These are phyloP conservation scores for Hibiscus mutabilis DNA, from an alignment of 345 rosid genomes.

Conservation along the genomic window DNA sequence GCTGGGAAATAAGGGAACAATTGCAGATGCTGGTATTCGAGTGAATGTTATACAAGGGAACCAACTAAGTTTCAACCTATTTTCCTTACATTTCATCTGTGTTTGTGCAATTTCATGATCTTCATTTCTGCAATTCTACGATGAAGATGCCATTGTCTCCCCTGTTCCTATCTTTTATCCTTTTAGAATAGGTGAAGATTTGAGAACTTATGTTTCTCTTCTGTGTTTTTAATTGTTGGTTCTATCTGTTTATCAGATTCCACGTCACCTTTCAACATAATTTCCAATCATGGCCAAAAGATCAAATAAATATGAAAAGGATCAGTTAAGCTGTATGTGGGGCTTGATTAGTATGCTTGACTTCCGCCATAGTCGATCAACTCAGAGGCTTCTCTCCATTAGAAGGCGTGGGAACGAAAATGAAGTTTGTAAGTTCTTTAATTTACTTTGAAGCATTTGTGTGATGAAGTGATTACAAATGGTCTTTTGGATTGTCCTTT, in stretches of 20 bases:
- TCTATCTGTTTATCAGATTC: conserved; percentile 20
- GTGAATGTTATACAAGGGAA: too few species aligned
- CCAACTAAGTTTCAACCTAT: neutral
- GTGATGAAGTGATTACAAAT: too few species aligned
- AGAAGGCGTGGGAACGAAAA: conserved; percentile 42
- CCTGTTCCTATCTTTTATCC: neutral
- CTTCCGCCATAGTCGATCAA: conserved; percentile 64
- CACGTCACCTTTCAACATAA: conserved; percentile 9
- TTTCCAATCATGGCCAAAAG: conserved; percentile 40
- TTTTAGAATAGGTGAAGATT: neutral
- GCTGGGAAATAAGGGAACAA: too few species aligned
- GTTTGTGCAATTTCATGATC: conserved; percentile 5
- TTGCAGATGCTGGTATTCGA: too few species aligned
- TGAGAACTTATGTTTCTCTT: neutral
- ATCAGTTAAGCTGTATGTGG: conserved; percentile 81
- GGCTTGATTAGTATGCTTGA: conserved; percentile 72
- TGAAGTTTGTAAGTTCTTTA: conserved; percentile 38
- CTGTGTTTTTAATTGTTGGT: neutral
- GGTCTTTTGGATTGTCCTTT: neutral
- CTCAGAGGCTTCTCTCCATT: conserved; percentile 59
- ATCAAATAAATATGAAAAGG: conserved; percentile 48
- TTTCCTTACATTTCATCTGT: neutral
- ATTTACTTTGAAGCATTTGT: conserved; percentile 3
- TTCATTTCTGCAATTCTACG: neutral
- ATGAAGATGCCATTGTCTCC: conserved; percentile 2